Evolutionary conservation across 2,329 filamentous ascomycete species (phyloP), one percentile per base, ranked within the genome.

Genomic region (Xylaria sp.): DNA sequence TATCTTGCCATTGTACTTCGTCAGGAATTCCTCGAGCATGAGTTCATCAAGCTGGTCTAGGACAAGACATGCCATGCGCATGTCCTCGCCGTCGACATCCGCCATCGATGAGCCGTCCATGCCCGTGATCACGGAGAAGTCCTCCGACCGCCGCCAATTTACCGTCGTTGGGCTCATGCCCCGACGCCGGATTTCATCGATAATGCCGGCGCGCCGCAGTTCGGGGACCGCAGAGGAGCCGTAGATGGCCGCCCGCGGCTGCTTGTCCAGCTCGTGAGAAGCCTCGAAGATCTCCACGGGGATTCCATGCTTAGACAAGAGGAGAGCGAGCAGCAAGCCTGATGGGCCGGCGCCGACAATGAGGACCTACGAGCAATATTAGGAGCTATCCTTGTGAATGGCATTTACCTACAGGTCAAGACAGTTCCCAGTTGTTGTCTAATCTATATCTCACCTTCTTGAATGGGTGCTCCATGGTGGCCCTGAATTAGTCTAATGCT

Each of bases 191-290:
- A 81, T 72, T 67, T 76, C 68, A 29, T 70, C 65, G 17, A 88
- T 74, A 10, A 89, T 80, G 0, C 86, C 86, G 0, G 86, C 86
- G n/a, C 83, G 80, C 40, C 77, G 71, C 49, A 90, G 79, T 60
- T 87, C 85, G 38, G 82, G 82, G 43, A 86, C 81, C 1, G 85
- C 85, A 0, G 85, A 80, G 0, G 83, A 79, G 3, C 83, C 84
- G 70, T 88, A 88, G 72, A 88, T 85, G 2, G 86, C 84, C 13
- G 87, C 87, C 27, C 87, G 84, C 0, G 87, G 87, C 59, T 85
- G 84, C 59, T 82, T 77, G 74, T 87, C 84, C 46, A 88, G 78
- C 55, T 81, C 76, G 25, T 78, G 71, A 1, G 81, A 79, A 2
- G 81, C 81, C 67, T 90, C 87, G 54, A 89, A 76, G 21, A 87